Evolutionary conservation across 768 basidiomycete genomes (phyloP), one percentile per base, ranked within the genome.

Genomic region (Strobilomyces confusus): DNA sequence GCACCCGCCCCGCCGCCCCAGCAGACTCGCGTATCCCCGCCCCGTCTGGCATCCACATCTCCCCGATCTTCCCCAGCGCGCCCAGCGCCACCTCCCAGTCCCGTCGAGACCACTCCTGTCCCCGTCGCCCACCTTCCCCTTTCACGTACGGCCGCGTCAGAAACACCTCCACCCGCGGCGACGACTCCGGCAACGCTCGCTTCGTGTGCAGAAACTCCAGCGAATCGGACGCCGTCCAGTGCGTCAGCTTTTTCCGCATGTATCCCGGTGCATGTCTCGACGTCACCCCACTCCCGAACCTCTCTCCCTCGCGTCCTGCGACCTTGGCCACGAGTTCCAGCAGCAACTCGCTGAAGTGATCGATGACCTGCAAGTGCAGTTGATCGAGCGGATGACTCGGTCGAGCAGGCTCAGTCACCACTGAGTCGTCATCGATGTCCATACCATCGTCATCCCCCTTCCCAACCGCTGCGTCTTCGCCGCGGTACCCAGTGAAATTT

Each of bases 21-120:
- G 84, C 70, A 0, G 82, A 81, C 56, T 78, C 78, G 6, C 63
- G 57, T 33, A 90, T 73, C 40, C 86, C 73, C n/a, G 72, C 75
- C 9, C 63, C 69, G 47, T 87, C 83, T n/a, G n/a, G n/a, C 4
- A 68, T 69, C 79, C 84, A 89, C 23, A 64, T 58, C 1, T 65
- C 69, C 1, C 80, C 85, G 36, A 88, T 69, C 25, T 63, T 64
- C 30, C 64, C 69, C 62, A 92, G 60, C 46, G 72, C 74, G 8
- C 60, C 59, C 52, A 86, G 64, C 26, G 72, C 79, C 13, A 77
- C 72, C 57, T 77, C 72, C 89, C 89, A 92, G 60, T 84, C 86
- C 48, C 75, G 71, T 43, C 79, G 73, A 13, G 84, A 75, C 88
- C 88, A 92, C 57, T 91, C 86, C 61, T 82, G 79, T 2, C 89